Evolutionary conservation across 2,329 filamentous ascomycete genomes (phyloP), one percentile per base, ranked within the genome.

Genomic region (Ascochyta koolunga): DNA sequence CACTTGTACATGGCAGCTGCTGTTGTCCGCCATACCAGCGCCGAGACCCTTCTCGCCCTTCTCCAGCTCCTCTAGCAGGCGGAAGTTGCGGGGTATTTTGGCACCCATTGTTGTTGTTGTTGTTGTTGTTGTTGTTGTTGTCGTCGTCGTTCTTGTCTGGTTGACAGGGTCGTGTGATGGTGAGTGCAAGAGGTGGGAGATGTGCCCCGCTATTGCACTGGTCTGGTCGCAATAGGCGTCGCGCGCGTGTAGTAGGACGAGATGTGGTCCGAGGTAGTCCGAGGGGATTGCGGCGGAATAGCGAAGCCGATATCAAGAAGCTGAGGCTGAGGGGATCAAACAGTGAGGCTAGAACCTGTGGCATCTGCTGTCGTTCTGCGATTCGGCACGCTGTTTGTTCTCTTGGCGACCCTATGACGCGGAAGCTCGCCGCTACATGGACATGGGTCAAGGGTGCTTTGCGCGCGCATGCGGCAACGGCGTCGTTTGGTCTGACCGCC

Each of bases 21-120:
- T 22, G 43, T 22, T 29, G 37, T 47, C 40, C 32, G 21, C 32
- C 71, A 51, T 78, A 91, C 91, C 91, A 76, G 93, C 92, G 71
- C 95, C 93, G 60, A 95, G 84, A 58, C 95, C 95, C 79, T 99
- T 99, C 82, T 99, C 95, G 71, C 95, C 95, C 82, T 98, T 98
- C 82, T 99, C 95, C 18, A 99, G 84, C 86, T 99, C 95, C 77
- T 97, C 95, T 52, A 99, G 83, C 64, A 99, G 86, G 72, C 93
- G 89, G 76, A 99, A 99, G 81, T 98, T 98, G 75, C 95, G 86
- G 58, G 95, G 95, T 53, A 99, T 86, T 78, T 96, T 91, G 54
- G 89, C 87, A 52, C 80, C 76, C 84, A 87, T 87, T 45, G 50
- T 67, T 53, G 54, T 43, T 50, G 54, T 44, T 35, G 60, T 54